A percentile compares a stretch with the other conserved stretches of the same genome.
Evolutionary conservation across 2,329 filamentous ascomycete genomes (phyloP).

Genomic region (Paracorniculantispora psalliotae): DNA sequence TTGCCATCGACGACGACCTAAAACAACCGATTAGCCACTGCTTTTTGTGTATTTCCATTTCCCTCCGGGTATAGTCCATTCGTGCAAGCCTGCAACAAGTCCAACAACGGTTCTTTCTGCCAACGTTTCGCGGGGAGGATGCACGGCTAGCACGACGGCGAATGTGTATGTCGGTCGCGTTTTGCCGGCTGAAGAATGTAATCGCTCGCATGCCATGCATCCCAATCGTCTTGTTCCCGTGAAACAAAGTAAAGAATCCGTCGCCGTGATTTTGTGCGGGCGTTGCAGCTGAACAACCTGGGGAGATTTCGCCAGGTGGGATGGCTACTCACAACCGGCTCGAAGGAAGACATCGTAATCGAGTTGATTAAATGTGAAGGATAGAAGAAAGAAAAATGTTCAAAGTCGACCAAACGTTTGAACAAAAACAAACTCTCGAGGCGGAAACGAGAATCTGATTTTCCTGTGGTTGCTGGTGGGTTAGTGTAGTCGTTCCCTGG

Average conservation of each 20-base stretch:
- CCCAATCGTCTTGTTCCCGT: neutral
- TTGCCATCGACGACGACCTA: constrained; percentile 99
- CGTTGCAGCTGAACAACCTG: neutral
- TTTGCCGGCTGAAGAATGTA: neutral
- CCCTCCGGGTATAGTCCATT: neutral
- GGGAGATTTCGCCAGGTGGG: neutral
- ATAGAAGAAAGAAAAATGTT: constrained; percentile 28
- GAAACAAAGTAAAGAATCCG: neutral
- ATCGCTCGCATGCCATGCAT: neutral
- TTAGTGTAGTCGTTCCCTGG: constrained; percentile 35
- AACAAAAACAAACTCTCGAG: constrained; percentile 33
- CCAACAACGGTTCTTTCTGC: neutral
- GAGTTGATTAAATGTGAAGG: constrained; percentile 30
- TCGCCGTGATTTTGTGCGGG: neutral
- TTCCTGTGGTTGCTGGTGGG: constrained; percentile 34
- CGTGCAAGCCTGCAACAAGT: neutral
- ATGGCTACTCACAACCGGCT: constrained; percentile 59
- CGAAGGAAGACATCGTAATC: constrained; percentile 62
- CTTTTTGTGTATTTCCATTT: neutral
- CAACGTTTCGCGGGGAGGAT: neutral
- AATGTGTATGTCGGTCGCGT: neutral
- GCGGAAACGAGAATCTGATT: constrained; percentile 34
- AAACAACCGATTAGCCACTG: constrained; percentile 20
- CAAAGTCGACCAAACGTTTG: constrained; percentile 25
- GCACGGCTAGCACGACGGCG: neutral